Percentiles rank a stretch among this genome's conserved stretches.
These are phyloP conservation scores for Acanthamoeba royreba DNA, from an alignment of 208 protist species.

Conservation along the genomic window DNA sequence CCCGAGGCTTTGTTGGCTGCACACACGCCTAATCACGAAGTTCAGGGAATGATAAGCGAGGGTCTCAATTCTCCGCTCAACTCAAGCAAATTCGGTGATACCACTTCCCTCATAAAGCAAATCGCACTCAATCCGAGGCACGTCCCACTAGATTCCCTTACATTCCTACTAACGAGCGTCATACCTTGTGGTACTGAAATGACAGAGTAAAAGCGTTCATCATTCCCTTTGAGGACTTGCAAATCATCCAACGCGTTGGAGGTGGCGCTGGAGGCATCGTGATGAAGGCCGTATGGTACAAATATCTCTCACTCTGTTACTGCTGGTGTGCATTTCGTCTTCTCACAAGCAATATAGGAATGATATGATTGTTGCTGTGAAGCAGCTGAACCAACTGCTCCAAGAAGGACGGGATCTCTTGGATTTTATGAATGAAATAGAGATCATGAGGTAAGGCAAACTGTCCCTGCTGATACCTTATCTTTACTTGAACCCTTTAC, in stretches of 20 bases:
- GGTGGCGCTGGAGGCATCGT: constrained; percentile 21
- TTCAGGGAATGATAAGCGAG: neutral
- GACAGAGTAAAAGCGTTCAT: neutral
- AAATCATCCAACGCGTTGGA: neutral
- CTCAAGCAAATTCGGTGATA: neutral
- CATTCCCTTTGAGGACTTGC: neutral
- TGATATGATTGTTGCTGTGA: constrained; percentile 24
- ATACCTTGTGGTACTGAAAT: no score
- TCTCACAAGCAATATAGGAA: no score
- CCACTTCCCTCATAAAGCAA: neutral
- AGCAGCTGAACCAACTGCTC: constrained; percentile 27
- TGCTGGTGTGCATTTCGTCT: neutral
- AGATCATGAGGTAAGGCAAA: constrained; percentile 6
- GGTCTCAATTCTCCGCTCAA: no score
- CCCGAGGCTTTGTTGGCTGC: no score
- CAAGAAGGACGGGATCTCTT: neutral
- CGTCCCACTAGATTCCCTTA: neutral
- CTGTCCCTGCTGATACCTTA: neutral
- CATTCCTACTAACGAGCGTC: no score
- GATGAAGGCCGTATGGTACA: constrained; percentile 18
- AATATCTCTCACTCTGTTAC: neutral
- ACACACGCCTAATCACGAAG: neutral
- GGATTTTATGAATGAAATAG: constrained; percentile 25
- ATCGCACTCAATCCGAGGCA: neutral
- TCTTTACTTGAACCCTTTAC: neutral